Percentiles rank a stretch among this genome's conserved stretches.
Evolutionary conservation across 768 basidiomycete genomes (phyloP).

Genomic region (Russula sp.): DNA sequence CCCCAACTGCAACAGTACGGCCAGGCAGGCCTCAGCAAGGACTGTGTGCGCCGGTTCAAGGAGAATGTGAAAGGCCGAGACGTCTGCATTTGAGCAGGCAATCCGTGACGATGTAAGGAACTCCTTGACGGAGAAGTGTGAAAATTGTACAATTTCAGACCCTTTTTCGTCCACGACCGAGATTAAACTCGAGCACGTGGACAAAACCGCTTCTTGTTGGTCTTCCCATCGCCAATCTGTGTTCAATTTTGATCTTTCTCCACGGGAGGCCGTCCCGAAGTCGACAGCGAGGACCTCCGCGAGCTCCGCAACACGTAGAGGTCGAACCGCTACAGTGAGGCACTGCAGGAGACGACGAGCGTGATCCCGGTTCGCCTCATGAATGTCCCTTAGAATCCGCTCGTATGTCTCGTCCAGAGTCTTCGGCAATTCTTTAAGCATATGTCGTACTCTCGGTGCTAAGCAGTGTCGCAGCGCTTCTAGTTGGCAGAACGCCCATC

Average conservation of each 20-base stretch:
- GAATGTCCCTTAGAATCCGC: neutral
- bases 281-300: slow-evolving; percentile 1
- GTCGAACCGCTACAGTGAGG: neutral
- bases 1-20: neutral
- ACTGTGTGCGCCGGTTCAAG: neutral
- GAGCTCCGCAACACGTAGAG: slow-evolving; percentile 5
- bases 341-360: slow-evolving; percentile 1
- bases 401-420: slow-evolving; percentile 7
- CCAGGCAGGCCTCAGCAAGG: neutral
- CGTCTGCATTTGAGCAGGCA: neutral
- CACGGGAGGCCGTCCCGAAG: neutral
- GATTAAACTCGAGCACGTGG: slow-evolving; percentile 1
- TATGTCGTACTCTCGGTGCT: neutral
- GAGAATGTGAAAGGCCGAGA: neutral
- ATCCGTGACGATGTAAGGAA: slow-evolving; percentile 5
- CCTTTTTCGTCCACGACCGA: neutral
- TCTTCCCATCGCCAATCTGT: slow-evolving; percentile 6
- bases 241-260: neutral
- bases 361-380: slow-evolving; percentile 2
- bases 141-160: neutral
- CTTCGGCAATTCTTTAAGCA: slow-evolving; percentile 3
- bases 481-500: neutral
- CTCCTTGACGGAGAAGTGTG: slow-evolving; percentile 11
- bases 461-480: neutral
- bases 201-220: neutral